Conservation (phyloP, 495 filamentous ascomycete species). For the Glonium stellatum region DNA sequence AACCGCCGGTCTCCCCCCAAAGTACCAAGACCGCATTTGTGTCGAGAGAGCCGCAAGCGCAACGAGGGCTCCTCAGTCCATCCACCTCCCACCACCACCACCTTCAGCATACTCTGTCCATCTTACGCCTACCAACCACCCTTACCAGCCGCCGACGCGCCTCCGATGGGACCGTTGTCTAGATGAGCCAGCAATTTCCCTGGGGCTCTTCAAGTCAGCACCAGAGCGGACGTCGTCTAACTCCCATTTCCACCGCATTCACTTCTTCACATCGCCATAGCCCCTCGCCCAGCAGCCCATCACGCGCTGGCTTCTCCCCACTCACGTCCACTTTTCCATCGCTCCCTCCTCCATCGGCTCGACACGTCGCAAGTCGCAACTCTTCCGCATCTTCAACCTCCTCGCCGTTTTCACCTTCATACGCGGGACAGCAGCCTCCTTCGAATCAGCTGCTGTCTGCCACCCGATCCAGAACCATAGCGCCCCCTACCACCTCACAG, state of each 20-base stretch:
- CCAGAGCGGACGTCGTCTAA: slow-evolving; percentile 50
- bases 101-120: neutral
- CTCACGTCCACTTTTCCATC: slow-evolving; percentile 50
- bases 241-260: slow-evolving; percentile 55
- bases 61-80: neutral
- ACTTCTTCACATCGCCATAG: slow-evolving; percentile 32
- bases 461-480: slow-evolving; percentile 53
- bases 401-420: slow-evolving; percentile 48
- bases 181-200: slow-evolving; percentile 50
- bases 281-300: slow-evolving; percentile 43
- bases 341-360: slow-evolving; percentile 46
- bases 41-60: neutral
- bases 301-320: slow-evolving; percentile 42
- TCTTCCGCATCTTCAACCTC: slow-evolving; percentile 46
- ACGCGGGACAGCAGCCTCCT: slow-evolving; percentile 53
- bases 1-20: neutral
- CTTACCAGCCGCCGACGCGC: slow-evolving; percentile 56
- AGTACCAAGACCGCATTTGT: neutral
- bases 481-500: slow-evolving; percentile 53
- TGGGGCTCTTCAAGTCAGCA: slow-evolving; percentile 56
- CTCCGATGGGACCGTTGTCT: slow-evolving; percentile 51
- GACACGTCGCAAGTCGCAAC: slow-evolving; percentile 45
- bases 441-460: slow-evolving; percentile 50
- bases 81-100: slow-evolving; percentile 8
- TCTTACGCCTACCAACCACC: slow-evolving; percentile 11